Conservation (phyloP, 2,329 filamentous ascomycete species). For the Colletotrichum magnum region DNA sequence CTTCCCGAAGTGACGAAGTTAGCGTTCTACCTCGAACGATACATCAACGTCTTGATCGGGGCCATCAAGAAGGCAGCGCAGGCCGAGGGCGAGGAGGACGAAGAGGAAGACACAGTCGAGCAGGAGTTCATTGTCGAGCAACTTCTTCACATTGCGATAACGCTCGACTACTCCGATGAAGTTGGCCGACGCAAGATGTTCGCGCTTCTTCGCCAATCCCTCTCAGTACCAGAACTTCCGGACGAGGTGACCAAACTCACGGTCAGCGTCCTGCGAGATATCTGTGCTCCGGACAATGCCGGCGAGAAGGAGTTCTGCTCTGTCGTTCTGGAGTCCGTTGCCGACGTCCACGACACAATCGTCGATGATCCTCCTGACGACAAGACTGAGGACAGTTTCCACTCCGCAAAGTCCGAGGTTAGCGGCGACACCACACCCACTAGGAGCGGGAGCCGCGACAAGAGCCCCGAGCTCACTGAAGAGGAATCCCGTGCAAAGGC, state of each 20-base stretch:
- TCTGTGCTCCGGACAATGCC: slow-evolving; percentile 81
- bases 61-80: slow-evolving; percentile 71
- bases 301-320: slow-evolving; percentile 88
- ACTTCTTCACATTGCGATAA: slow-evolving; percentile 90
- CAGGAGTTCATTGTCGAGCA: slow-evolving; percentile 98
- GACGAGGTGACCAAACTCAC: slow-evolving; percentile 93
- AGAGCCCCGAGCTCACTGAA: slow-evolving; percentile 64
- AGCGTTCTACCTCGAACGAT: slow-evolving; percentile 87
- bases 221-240: slow-evolving; percentile 89
- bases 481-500: slow-evolving; percentile 81
- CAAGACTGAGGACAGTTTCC: slow-evolving; percentile 81
- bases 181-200: slow-evolving; percentile 97
- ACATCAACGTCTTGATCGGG: slow-evolving; percentile 79
- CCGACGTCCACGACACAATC: slow-evolving; percentile 96
- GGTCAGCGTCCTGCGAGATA: slow-evolving; percentile 84
- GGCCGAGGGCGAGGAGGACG: slow-evolving; percentile 70
- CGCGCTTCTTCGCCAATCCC: slow-evolving; percentile 84
- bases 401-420: slow-evolving; percentile 90
- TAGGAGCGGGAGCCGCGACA: slow-evolving; percentile 58
- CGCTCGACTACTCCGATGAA: slow-evolving; percentile 97
- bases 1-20: slow-evolving; percentile 94
- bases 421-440: slow-evolving; percentile 74
- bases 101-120: slow-evolving; percentile 88
- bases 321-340: slow-evolving; percentile 91
- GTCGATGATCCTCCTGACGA: slow-evolving; percentile 74